phyloP scores from a whole-genome alignment of 208 protist species.

The Acanthamoeba quina region DNA sequence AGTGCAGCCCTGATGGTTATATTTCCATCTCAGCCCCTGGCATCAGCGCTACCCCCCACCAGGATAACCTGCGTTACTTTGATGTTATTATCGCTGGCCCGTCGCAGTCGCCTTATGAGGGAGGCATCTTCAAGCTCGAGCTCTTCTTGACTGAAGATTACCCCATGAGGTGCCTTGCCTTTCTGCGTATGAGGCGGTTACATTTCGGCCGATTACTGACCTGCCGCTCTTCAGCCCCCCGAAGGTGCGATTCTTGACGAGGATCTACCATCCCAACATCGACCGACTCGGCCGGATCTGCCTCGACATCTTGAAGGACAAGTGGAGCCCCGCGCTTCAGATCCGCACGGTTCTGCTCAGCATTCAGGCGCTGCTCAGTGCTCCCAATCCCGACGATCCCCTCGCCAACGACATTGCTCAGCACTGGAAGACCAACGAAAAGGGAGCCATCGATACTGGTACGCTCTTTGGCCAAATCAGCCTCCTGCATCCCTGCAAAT shows the following conservation, averaged over 20 bases:
- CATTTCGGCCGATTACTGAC: background rate
- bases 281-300: constrained; percentile 95
- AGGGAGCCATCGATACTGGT: constrained; percentile 86
- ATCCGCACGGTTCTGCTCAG: constrained; percentile 94
- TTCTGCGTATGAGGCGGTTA: background rate
- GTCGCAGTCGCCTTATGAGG: constrained; percentile 88
- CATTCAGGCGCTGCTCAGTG: constrained; percentile 90
- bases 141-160: constrained; percentile 96
- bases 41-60: constrained; percentile 84
- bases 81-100: constrained; percentile 92
- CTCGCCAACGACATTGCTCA: constrained; percentile 94
- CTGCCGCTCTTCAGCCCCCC: constrained; percentile 70
- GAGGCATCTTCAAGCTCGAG: constrained; percentile 93
- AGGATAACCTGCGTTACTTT: constrained; percentile 93
- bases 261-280: constrained; percentile 93
- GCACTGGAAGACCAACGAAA: constrained; percentile 93
- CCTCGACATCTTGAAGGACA: constrained; percentile 97
- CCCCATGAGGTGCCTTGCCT: constrained; percentile 89
- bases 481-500: background rate
- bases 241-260: constrained; percentile 95
- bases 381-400: constrained; percentile 93
- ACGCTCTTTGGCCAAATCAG: background rate
- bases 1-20: too few species aligned
- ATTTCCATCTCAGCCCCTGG: constrained; percentile 76
- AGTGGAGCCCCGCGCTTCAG: constrained; percentile 95